A percentile compares a stretch with the other conserved stretches of the same genome.
Conservation (phyloP, 2,329 filamentous ascomycete genomes). For the Talaromyces sp. region DNA sequence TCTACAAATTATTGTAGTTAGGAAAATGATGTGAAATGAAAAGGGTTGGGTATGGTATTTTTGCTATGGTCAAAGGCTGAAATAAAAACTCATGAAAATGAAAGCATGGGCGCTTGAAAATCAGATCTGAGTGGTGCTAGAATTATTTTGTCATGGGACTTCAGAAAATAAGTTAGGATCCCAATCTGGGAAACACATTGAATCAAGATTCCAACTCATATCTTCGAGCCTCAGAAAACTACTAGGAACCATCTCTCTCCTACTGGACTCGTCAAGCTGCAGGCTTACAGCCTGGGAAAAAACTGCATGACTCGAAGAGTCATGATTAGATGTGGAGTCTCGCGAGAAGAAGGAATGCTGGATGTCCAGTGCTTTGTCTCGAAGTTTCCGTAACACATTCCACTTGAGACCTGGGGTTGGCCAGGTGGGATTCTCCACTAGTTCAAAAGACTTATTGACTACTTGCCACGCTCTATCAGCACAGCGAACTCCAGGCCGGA, state of each 20-base stretch:
- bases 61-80: not conserved
- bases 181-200: not conserved
- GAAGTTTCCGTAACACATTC: constrained; percentile 8
- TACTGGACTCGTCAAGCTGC: not conserved
- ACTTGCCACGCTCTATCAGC: constrained; percentile 31
- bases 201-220: not conserved
- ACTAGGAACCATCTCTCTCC: not conserved
- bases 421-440: not conserved
- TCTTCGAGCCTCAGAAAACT: not conserved
- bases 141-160: not conserved
- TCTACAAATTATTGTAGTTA: too few relatives aligned
- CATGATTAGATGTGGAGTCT: not conserved
- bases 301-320: not conserved
- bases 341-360: not conserved
- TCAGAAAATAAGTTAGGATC: not conserved
- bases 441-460: constrained; percentile 19
- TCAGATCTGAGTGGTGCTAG: not conserved
- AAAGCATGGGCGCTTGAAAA: not conserved
- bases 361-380: constrained; percentile 14
- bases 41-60: not conserved
- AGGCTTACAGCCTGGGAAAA: not conserved
- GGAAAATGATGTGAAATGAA: too few relatives aligned
- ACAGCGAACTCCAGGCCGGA: constrained; percentile 29
- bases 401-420: constrained; percentile 9
- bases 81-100: not conserved